Evolutionary conservation across 2,329 filamentous ascomycete species (phyloP).

Genomic region (Colletotrichum filicis): DNA sequence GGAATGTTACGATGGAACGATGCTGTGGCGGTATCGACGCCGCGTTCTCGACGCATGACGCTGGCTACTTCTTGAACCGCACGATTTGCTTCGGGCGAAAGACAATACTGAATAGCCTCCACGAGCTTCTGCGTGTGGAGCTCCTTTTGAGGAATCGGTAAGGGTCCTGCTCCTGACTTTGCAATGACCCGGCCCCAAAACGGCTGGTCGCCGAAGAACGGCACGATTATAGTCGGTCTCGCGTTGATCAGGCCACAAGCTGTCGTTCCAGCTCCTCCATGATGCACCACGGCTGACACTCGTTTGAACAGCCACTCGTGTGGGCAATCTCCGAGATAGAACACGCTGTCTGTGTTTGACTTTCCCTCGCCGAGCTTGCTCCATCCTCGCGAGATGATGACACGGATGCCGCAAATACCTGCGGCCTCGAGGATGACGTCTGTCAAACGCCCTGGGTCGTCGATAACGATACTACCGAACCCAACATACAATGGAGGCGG

Average conservation of each 20-base stretch:
- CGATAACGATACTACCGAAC: conserved; percentile 62
- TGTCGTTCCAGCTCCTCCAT: conserved; percentile 69
- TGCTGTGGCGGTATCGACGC: conserved; percentile 42
- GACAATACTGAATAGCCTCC: conserved; percentile 47
- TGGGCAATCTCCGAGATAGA: conserved; percentile 64
- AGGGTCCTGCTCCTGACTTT: conserved; percentile 50
- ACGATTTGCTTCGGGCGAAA: conserved; percentile 41
- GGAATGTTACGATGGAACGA: conserved; percentile 52
- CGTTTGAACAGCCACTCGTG: conserved; percentile 69
- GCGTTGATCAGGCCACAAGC: conserved; percentile 63
- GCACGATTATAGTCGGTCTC: conserved; percentile 63
- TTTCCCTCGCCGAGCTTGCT: conserved; percentile 36
- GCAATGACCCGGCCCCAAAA: conserved; percentile 56
- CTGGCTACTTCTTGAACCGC: conserved; percentile 46
- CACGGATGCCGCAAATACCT: conserved; percentile 54
- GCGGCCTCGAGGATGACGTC: conserved; percentile 53
- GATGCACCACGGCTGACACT: conserved; percentile 66
- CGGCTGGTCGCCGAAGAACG: conserved; percentile 59
- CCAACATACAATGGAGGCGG: conserved; percentile 54
- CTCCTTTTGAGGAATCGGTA: conserved; percentile 47
- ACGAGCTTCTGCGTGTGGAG: conserved; percentile 47
- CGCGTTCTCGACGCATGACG: conserved; percentile 47
- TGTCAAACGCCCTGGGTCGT: conserved; percentile 53
- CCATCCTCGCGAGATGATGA: conserved; percentile 57
- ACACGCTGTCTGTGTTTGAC: conserved; percentile 43